Evolutionary conservation across 1,284 basidiomycete species (phyloP).

Genomic region (Malassezia globosa): DNA sequence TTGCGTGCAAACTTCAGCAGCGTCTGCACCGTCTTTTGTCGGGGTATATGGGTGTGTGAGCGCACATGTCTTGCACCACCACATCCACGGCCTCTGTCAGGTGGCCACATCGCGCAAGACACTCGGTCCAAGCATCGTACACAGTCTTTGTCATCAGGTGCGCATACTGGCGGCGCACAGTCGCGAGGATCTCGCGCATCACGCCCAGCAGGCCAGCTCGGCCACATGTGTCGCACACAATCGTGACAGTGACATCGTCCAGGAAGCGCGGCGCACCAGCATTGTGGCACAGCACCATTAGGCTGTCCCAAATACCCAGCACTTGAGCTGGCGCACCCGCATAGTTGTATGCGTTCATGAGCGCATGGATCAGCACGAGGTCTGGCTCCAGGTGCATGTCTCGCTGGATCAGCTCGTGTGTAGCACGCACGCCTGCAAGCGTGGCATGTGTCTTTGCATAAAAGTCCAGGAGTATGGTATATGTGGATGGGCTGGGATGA

Average conservation of each 20-base stretch:
- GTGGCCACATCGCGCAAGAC: constrained; percentile 61
- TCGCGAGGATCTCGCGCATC: constrained; percentile 19
- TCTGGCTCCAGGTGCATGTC: constrained; percentile 67
- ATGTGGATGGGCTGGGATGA: constrained; percentile 56
- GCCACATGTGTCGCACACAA: constrained; percentile 73
- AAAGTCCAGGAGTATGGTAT: constrained; percentile 60
- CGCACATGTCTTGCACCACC: constrained; percentile 58
- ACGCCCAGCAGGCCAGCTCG: constrained; percentile 49
- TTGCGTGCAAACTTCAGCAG: constrained; percentile 46
- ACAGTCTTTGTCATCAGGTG: constrained; percentile 51
- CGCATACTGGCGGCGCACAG: constrained; percentile 18
- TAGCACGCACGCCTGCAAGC: constrained; percentile 52
- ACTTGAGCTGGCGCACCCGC: constrained; percentile 61
- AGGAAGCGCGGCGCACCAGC: constrained; percentile 42
- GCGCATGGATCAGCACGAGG: constrained; percentile 64
- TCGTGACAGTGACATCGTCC: constrained; percentile 61
- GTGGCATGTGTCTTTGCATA: constrained; percentile 43
- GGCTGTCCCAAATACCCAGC: constrained; percentile 67
- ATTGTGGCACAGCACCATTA: constrained; percentile 47
- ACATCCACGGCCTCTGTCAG: constrained; percentile 61
- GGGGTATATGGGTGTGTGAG: neutral
- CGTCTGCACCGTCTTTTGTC: constrained; percentile 45
- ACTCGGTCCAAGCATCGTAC: constrained; percentile 76
- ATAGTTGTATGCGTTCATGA: constrained; percentile 80
- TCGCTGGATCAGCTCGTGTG: constrained; percentile 66